Evolutionary conservation across 805 yeast species (phyloP).

Genomic region (Starmerella potacharoeniae): DNA sequence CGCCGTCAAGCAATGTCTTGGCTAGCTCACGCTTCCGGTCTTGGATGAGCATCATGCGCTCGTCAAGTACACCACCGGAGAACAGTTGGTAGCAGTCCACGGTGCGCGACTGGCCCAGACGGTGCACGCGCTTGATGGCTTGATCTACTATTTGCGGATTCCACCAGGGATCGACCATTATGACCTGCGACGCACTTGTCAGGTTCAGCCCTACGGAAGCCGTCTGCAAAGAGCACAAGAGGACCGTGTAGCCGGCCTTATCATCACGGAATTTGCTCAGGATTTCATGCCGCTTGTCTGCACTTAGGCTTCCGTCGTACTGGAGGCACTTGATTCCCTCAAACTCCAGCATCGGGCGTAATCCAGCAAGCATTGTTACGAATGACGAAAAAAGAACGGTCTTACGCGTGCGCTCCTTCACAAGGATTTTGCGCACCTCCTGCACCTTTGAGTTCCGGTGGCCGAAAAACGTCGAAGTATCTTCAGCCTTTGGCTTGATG

Average conservation of each 20-base stretch:
- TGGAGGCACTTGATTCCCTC: constrained; percentile 28
- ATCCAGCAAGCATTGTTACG: constrained; percentile 28
- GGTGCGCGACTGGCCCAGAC: constrained; percentile 36
- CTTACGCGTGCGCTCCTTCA: constrained; percentile 29
- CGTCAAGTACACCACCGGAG: constrained; percentile 34
- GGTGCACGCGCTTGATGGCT: constrained; percentile 42
- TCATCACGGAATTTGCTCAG: constrained; percentile 27
- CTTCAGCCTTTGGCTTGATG: not conserved
- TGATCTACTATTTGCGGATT: constrained; percentile 42
- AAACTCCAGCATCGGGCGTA: constrained; percentile 26
- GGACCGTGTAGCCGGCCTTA: constrained; percentile 21
- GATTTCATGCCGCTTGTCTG: constrained; percentile 26
- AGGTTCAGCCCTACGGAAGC: constrained; percentile 39
- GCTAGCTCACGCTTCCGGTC: constrained; percentile 31
- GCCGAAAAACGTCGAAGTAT: not conserved
- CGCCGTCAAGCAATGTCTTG: constrained; percentile 20
- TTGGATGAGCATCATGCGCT: constrained; percentile 30
- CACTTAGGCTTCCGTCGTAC: constrained; percentile 32
- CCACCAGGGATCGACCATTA: constrained; percentile 41
- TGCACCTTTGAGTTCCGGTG: constrained; percentile 27
- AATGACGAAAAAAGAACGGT: constrained; percentile 40
- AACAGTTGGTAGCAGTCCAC: constrained; percentile 38
- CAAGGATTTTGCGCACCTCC: constrained; percentile 29
- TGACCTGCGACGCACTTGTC: constrained; percentile 34
- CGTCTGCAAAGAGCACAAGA: constrained; percentile 36